These are phyloP conservation scores for Leccinum ochraceum DNA, from an alignment of 768 basidiomycete species.

Conservation along the genomic window DNA sequence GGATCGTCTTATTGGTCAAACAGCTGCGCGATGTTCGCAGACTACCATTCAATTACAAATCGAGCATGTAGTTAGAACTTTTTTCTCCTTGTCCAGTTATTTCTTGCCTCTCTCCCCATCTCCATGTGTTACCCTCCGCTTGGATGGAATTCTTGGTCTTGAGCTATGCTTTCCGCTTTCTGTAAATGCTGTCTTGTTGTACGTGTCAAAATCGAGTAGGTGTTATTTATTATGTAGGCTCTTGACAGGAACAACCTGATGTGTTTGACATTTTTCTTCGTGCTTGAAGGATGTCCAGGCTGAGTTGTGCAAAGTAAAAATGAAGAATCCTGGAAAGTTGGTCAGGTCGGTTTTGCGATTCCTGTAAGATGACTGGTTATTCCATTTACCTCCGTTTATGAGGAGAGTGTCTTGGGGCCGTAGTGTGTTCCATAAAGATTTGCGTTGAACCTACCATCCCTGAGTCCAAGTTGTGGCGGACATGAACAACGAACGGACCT, in stretches of 20 bases:
- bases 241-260: not conserved
- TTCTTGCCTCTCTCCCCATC: not conserved
- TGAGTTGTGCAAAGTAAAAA: not conserved
- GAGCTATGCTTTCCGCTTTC: conserved; percentile 9
- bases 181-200: conserved; percentile 7
- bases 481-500: not conserved
- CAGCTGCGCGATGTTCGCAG: conserved; percentile 18
- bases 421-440: not conserved
- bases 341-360: not conserved
- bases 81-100: not conserved
- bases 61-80: not conserved
- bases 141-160: not conserved
- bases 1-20: conserved; percentile 37
- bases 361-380: not conserved
- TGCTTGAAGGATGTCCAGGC: not conserved
- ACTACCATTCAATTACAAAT: conserved; percentile 23
- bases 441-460: not conserved
- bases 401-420: not conserved
- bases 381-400: not conserved
- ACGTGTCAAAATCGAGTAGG: conserved; percentile 1
- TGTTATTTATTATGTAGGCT: conserved; percentile 9
- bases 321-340: not conserved
- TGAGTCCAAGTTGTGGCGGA: not conserved
- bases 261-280: conserved; percentile 1
- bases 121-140: not conserved